Conservation (phyloP, 108 stramenopile genomes). For the Stephanodiscus triporus region DNA sequence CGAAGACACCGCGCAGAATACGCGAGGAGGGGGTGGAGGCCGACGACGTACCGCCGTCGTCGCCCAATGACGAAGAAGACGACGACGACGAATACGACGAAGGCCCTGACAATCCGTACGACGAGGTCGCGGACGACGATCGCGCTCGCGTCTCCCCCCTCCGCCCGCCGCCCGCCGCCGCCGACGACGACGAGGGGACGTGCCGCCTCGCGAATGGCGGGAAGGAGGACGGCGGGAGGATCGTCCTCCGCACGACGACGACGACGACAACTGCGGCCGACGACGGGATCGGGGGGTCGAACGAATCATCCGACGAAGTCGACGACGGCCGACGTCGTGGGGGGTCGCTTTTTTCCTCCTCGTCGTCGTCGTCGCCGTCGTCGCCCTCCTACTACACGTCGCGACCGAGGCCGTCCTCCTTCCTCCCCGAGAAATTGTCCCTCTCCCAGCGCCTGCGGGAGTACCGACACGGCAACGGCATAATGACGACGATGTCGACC, state of each 20-base stretch:
- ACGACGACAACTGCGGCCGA: too few relatives aligned
- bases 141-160: background rate
- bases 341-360: too few relatives aligned
- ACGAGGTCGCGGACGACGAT: background rate
- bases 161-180: too few relatives aligned
- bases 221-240: too few relatives aligned
- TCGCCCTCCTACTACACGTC: background rate
- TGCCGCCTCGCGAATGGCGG: too few relatives aligned
- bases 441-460: slow-evolving; percentile 50
- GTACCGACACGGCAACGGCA: slow-evolving; percentile 70
- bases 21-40: background rate
- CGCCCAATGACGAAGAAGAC: background rate
- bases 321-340: too few relatives aligned
- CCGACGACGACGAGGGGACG: too few relatives aligned
- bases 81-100: background rate
- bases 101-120: background rate
- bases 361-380: background rate
- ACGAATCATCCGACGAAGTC: too few relatives aligned
- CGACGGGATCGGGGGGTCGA: too few relatives aligned
- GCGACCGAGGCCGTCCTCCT: background rate
- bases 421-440: background rate
- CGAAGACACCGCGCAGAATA: too few relatives aligned
- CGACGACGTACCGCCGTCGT: background rate
- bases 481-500: slow-evolving; percentile 71
- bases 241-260: too few relatives aligned